These are phyloP conservation scores for Neurospora cerealis DNA, from an alignment of 495 filamentous ascomycete species.

Conservation along the genomic window DNA sequence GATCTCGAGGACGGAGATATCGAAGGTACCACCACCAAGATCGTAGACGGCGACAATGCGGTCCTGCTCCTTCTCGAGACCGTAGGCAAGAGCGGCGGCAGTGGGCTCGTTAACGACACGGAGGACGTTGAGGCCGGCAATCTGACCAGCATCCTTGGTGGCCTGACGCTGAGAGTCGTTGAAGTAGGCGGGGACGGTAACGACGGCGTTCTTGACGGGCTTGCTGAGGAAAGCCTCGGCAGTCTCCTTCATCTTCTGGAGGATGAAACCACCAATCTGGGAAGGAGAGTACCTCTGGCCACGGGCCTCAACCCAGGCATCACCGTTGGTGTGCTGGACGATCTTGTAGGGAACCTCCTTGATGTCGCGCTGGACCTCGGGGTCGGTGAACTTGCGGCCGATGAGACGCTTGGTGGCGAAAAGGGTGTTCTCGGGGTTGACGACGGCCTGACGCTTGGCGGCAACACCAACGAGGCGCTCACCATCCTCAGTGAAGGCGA, in stretches of 20 bases:
- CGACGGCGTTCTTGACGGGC: conserved; percentile 85
- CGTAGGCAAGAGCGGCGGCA: conserved; percentile 89
- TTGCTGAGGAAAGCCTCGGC: conserved; percentile 86
- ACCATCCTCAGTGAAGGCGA: conserved; percentile 93
- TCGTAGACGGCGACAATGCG: conserved; percentile 92
- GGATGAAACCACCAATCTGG: conserved; percentile 93
- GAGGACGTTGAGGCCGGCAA: conserved; percentile 88
- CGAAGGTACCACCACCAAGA: conserved; percentile 96
- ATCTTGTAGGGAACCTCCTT: conserved; percentile 99
- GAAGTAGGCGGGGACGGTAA: conserved; percentile 96
- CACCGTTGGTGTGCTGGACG: conserved; percentile 93
- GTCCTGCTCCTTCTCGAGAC: conserved; percentile 87
- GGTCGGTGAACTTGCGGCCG: conserved; percentile 93
- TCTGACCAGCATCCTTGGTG: conserved; percentile 96
- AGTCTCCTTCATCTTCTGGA: conserved; percentile 99
- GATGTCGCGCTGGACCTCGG: conserved; percentile 95
- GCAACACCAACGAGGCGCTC: conserved; percentile 97
- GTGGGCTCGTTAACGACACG: conserved; percentile 97
- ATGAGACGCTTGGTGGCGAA: conserved; percentile 99
- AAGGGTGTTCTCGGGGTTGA: conserved; percentile 98
- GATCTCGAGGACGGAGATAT: conserved; percentile 96
- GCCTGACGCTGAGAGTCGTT: conserved; percentile 97
- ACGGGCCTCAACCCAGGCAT: conserved; percentile 94
- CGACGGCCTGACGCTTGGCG: conserved; percentile 97
- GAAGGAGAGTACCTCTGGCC: conserved; percentile 97